Evolutionary conservation across 1,284 basidiomycete genomes (phyloP), one percentile per base, ranked within the genome.

Genomic region (Apiotrichum sp.): DNA sequence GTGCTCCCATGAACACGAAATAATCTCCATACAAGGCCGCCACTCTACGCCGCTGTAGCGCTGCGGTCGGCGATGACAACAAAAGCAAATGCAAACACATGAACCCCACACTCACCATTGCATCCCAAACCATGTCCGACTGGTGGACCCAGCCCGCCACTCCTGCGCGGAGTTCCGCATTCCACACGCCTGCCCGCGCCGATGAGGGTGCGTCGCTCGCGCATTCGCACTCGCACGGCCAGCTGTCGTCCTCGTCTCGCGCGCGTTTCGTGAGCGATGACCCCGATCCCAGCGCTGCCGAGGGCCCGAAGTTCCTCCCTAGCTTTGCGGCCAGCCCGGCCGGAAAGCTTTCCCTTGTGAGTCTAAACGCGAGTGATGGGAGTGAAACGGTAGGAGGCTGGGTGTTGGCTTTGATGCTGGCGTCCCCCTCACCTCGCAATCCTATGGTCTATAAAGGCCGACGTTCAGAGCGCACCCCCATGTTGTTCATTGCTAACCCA

Each of bases 261-360:
- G 55, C 58, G 9, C 58, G 58, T 36, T 62, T 62, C 35, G 53
- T 62, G 10, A 47, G 29, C 41, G 61, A 62, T 47, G 71, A 73
- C 53, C 62, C 67, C 6, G 71, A 73, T 50, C 71, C 72, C 38
- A 53, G 48, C 38, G 59, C 61, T 9, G 63, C 65, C 50, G 70
- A 67, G 6, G 62, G 59, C 1, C 67, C 72, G 35, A 69, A 69
- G 56, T 74, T 73, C 59, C 56, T 70, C 16, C 71, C 73, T 6
- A 63, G 61, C 9, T 74, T 73, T 47, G 69, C 67, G 1, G 57
- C 58, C 40, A 61, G 59, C 32, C 70, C 71, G 9, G 70, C 69
- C 3, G 70, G 68, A 34, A 68, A 65, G 61, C 49, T 69, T 7
- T 65, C 67, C 14, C 57, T 71, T 33, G 72, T 69, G n/a, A 58